Evolutionary conservation across 2,329 filamentous ascomycete genomes (phyloP).

Genomic region (Mycosphaerelloides madeirae): DNA sequence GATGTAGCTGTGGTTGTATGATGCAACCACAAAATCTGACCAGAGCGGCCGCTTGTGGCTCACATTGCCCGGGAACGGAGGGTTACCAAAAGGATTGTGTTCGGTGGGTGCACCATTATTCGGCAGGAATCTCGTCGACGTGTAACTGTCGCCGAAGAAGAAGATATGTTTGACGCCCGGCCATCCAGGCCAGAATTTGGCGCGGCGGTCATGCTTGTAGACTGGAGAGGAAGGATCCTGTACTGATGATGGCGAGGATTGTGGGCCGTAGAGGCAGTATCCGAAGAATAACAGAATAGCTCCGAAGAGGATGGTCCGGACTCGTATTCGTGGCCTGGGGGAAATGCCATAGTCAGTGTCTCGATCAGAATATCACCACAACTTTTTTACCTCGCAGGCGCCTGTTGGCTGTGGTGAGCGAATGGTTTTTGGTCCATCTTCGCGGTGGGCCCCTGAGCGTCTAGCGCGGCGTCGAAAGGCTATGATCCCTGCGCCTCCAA

Average conservation of each 20-base stretch:
- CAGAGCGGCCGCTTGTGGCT: constrained; percentile 48
- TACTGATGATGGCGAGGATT: neutral
- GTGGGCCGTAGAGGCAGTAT: constrained; percentile 1
- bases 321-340: neutral
- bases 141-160: constrained; percentile 54
- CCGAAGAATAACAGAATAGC: neutral
- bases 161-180: constrained; percentile 9
- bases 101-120: constrained; percentile 48
- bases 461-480: no score
- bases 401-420: neutral
- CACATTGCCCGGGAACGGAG: constrained; percentile 36
- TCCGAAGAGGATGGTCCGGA: neutral
- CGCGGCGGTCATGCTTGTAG: neutral
- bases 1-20: constrained; percentile 44
- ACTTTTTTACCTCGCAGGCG: neutral
- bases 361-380: neutral
- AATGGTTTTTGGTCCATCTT: constrained; percentile 2
- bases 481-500: no score
- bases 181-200: constrained; percentile 9
- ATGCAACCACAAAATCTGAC: constrained; percentile 47
- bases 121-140: constrained; percentile 55
- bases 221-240: neutral
- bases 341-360: neutral
- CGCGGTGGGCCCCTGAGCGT: neutral
- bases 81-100: constrained; percentile 58